Base-by-base conservation (phyloP, 768 basidiomycete genomes). In the Crepidotus variabilis region DNA sequence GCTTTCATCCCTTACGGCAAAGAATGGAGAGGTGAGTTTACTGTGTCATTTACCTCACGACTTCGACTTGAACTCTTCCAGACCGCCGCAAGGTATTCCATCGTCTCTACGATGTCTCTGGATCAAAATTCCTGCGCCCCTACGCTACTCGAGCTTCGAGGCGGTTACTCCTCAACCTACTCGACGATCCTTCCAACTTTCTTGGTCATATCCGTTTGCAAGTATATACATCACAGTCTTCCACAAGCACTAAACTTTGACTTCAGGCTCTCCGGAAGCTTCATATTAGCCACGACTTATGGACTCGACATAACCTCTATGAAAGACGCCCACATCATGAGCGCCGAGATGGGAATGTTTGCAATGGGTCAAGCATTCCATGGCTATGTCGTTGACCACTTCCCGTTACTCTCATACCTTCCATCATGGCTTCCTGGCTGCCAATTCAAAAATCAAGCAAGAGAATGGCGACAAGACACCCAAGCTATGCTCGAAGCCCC, bases 351-450 rank as follows among this genome's bases (percentile, higher is more conserved):
- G 2, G 64, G 67, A 13, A 52, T 58, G 9, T 62, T 67, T 4
- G 57, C 59, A 0, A 50, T 63, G 2, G 67, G 67, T 11, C 67
- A 69, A 2, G 59, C 57, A 9, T 70, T 65, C 48, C 39, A 43
- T 11, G 39, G 39, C 5, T 43, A 16, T 11, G 49, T 72, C 7
- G 71, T 74, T 16, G 67, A 71, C 49, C 50, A 62, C 14, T 51
- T 67, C 21, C 65, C 65, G 16, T 34, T 58, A 9, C 57, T 80
- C 55, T 69, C 71, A 62, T 67, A 76, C 34, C 58, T 81, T 14
- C 79, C 79, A 0, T 64, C 57, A 21, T 81, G 78, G 77, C 48
- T 79, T 9, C 78, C 77, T 10, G 79, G 79, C 0, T 73, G 75
- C 21, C 68, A 69, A 6, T 80, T 80, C 57, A 70, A 78, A 57